Base-by-base conservation (phyloP, 1,139 yeast species). In the Protomyces inundatus region DNA sequence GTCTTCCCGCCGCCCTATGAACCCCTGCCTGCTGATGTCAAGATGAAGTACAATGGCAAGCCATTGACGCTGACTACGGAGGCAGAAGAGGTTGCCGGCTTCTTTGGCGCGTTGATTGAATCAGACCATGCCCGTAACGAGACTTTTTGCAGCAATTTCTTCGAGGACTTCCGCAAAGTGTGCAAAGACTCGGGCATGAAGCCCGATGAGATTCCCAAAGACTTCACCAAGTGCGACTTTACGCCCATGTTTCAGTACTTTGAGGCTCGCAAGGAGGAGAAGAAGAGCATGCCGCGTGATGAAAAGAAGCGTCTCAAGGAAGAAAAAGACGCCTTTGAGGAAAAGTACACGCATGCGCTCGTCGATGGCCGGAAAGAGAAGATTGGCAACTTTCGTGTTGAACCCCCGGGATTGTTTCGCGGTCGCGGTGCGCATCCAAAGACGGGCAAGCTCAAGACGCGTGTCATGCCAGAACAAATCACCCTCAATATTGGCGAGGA, bases 401-500 rank as follows among this genome's bases (percentile, higher is more conserved):
- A 93, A 79, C 98, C 98, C 55, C 98, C 98, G 0, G 97, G 96
- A 1, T 77, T 93, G 65, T 93, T 91, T 73, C 81, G 98, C 74
- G 98, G 98, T 54, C 88, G 98, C 75, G 98, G 98, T 70, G 91
- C 91, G 0, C 98, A 91, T 74, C 98, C 98, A 16, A 90, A 89
- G 74, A 91, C 97, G 0, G 98, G 98, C 57, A 88, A 87, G 73
- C 78, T 90, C 65, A 70, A 70, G 58, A 73, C 73, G 3, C 82
- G 98, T 69, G 97, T 93, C 14, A 76, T 77, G 64, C 97, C 98
- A 0, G 97, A 91, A 75, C 95, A 89, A 72, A 87, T 93, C 54
- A 88, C 93, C 0, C 78, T 93, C 68, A 93, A 93, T 73, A 79
- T 93, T 68, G 86, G 96, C 67, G 81, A 82, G 69, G 88, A 82